Evolutionary conservation across 1,284 basidiomycete species (phyloP).

Genomic region (Coriolopsis trogii): DNA sequence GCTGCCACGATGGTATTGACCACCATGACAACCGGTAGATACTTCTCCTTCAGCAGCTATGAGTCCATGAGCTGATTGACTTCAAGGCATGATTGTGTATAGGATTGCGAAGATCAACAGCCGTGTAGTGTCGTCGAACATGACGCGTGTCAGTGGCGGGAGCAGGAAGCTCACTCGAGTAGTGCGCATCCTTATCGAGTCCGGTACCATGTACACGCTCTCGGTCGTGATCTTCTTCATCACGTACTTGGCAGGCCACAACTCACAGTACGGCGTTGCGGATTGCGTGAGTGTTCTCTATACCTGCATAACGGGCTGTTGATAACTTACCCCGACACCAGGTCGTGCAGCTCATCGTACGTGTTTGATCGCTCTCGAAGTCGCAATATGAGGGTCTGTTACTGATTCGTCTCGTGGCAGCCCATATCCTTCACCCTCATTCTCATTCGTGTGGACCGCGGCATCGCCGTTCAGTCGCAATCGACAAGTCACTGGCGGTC

Average conservation of each 20-base stretch:
- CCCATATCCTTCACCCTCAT: conserved; percentile 5
- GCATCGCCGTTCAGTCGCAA: neutral
- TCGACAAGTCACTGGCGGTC: neutral
- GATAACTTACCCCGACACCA: neutral
- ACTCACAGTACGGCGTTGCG: neutral
- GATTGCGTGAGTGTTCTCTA: neutral
- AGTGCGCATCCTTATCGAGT: conserved; percentile 8
- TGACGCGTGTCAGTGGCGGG: neutral
- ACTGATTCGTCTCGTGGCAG: neutral
- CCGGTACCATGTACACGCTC: conserved; percentile 7
- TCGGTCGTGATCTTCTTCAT: neutral
- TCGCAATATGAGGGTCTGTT: neutral
- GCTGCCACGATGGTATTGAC: conserved; percentile 40
- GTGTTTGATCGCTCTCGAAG: neutral
- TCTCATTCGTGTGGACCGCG: conserved; percentile 2
- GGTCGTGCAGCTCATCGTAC: neutral
- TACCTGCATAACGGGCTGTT: neutral
- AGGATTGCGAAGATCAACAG: conserved; percentile 35
- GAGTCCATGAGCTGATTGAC: neutral
- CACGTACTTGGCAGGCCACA: neutral
- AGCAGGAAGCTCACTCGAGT: neutral
- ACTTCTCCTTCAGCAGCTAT: conserved; percentile 27
- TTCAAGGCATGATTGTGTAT: conserved; percentile 38
- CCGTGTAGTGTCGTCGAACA: neutral
- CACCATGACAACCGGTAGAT: conserved; percentile 31